A percentile compares a stretch with the other conserved stretches of the same genome.
These are phyloP conservation scores for Aquilaria yunnanensis DNA, from an alignment of 345 rosid genomes.

Conservation along the genomic window DNA sequence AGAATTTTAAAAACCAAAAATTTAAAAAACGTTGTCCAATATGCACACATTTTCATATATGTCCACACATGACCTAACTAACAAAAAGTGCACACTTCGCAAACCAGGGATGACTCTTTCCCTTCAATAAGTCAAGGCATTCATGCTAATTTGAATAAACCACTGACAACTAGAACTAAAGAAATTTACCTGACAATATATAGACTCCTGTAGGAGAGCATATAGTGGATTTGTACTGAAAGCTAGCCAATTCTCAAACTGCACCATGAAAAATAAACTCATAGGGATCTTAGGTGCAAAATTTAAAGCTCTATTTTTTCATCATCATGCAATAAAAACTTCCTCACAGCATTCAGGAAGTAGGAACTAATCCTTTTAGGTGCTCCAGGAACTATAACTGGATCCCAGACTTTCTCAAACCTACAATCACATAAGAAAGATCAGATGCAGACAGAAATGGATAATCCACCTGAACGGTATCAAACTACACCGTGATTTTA, in stretches of 20 bases:
- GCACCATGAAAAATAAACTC: slow-evolving; percentile 18
- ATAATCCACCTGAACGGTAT: slow-evolving; percentile 3
- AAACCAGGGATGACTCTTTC: background rate
- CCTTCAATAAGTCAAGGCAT: background rate
- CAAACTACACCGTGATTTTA: background rate
- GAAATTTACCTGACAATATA: slow-evolving; percentile 74
- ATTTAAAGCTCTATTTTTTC: slow-evolving; percentile 6
- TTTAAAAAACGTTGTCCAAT: background rate
- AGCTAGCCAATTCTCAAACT: slow-evolving; percentile 71
- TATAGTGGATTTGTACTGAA: slow-evolving; percentile 85
- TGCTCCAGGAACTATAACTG: slow-evolving; percentile 63
- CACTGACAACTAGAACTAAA: no score
- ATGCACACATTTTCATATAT: background rate
- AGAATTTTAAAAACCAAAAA: slow-evolving; percentile 1
- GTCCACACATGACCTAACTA: background rate
- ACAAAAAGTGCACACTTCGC: no score
- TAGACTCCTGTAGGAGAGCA: slow-evolving; percentile 75
- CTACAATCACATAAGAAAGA: slow-evolving; percentile 24
- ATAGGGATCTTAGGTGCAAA: background rate
- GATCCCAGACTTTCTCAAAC: slow-evolving; percentile 96
- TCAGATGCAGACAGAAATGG: slow-evolving; percentile 6
- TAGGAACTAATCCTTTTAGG: slow-evolving; percentile 53
- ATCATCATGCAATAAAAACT: background rate
- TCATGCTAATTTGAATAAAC: no score
- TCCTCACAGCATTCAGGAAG: slow-evolving; percentile 76